Evolutionary conservation across 2,329 filamentous ascomycete species (phyloP).

Genomic region (Nemania abortiva): DNA sequence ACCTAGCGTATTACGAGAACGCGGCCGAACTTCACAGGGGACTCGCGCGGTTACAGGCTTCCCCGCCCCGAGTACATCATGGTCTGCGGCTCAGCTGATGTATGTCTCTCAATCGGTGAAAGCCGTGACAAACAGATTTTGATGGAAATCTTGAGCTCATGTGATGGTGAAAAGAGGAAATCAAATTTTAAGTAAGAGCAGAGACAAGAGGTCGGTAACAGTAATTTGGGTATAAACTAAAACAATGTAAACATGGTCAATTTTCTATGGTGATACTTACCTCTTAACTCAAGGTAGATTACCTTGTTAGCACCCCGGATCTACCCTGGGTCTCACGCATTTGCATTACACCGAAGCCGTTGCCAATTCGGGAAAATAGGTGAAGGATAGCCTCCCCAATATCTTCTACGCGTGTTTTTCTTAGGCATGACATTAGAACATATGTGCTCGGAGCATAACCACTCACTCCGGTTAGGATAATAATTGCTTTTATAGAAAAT

Average conservation of each 20-base stretch:
- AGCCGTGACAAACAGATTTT: neutral
- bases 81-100: conserved; percentile 29
- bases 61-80: conserved; percentile 19
- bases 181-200: neutral
- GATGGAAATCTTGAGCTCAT: neutral
- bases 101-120: neutral
- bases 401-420: neutral
- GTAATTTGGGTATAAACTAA: neutral
- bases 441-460: neutral
- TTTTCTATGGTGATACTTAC: neutral
- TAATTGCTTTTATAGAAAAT: neutral
- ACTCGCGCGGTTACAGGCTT: conserved; percentile 17
- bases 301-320: neutral
- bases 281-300: no score
- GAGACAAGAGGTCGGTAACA: neutral
- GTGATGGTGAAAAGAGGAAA: neutral
- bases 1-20: neutral
- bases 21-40: neutral
- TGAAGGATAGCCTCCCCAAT: neutral
- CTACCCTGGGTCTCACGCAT: conserved; percentile 9
- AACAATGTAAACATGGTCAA: neutral
- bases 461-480: neutral
- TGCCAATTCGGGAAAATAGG: conserved; percentile 4
- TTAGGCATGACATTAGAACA: neutral
- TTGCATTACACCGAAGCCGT: conserved; percentile 30